Evolutionary conservation across 2,329 filamentous ascomycete species (phyloP).

Genomic region (Ophiosphaerella herpotricha): DNA sequence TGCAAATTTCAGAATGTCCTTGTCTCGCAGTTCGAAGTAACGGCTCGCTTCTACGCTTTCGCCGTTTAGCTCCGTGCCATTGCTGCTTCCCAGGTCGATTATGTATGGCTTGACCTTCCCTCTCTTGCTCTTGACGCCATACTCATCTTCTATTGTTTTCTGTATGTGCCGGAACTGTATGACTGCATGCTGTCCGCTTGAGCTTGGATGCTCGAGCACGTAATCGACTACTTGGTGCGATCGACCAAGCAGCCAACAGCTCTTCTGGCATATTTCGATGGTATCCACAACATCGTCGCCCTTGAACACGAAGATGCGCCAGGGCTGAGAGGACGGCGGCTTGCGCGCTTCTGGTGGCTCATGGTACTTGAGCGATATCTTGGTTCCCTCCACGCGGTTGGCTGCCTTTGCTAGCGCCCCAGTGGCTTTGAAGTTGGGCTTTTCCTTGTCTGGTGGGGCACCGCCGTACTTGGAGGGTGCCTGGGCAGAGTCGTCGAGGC

Average conservation of each 20-base stretch:
- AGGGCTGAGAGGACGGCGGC: slow-evolving; percentile 74
- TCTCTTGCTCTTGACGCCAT: slow-evolving; percentile 56
- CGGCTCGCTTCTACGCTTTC: slow-evolving; percentile 73
- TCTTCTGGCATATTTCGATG: slow-evolving; percentile 73
- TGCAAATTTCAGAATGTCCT: slow-evolving; percentile 88
- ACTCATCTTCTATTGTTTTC: slow-evolving; percentile 82
- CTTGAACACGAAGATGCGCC: slow-evolving; percentile 95
- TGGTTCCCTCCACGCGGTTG: slow-evolving; percentile 77
- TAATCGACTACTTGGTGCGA: slow-evolving; percentile 82
- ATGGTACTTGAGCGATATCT: slow-evolving; percentile 89
- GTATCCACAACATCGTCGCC: slow-evolving; percentile 79
- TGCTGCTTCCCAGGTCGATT: slow-evolving; percentile 91
- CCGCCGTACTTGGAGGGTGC: slow-evolving; percentile 39
- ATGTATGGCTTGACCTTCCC: slow-evolving; percentile 73
- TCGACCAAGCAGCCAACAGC: slow-evolving; percentile 88
- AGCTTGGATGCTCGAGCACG: slow-evolving; percentile 83
- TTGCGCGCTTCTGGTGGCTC: slow-evolving; percentile 93
- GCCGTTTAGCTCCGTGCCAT: slow-evolving; percentile 84
- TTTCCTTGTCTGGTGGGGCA: slow-evolving; percentile 68
- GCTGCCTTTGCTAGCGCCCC: slow-evolving; percentile 86
- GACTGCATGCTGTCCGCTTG: slow-evolving; percentile 94
- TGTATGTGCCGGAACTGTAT: slow-evolving; percentile 89
- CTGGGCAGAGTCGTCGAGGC: slow-evolving; percentile 35
- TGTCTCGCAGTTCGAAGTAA: slow-evolving; percentile 84
- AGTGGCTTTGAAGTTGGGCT: slow-evolving; percentile 81